Conservation (phyloP, 495 filamentous ascomycete species). For the Aspergillus asperescens region DNA sequence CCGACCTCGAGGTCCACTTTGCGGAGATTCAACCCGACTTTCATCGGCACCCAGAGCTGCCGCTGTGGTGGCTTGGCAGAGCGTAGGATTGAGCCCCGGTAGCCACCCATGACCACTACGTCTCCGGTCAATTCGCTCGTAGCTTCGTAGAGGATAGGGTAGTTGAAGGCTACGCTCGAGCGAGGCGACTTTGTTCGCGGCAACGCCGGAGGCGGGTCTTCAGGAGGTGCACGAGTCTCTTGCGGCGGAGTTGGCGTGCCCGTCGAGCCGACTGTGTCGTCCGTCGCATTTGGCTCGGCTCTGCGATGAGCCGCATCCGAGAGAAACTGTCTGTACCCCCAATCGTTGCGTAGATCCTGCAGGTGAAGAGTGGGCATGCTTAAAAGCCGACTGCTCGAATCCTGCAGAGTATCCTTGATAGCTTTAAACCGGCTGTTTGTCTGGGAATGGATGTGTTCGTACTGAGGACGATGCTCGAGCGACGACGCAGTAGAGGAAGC, state of each 20-base stretch:
- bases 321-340: slow-evolving; percentile 30
- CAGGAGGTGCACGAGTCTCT: not conserved
- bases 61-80: slow-evolving; percentile 77
- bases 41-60: slow-evolving; percentile 89
- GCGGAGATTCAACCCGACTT: slow-evolving; percentile 85
- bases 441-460: slow-evolving; percentile 66
- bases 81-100: slow-evolving; percentile 80
- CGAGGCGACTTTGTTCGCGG: slow-evolving; percentile 25
- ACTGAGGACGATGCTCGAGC: slow-evolving; percentile 79
- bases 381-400: slow-evolving; percentile 68
- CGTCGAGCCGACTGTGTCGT: not conserved
- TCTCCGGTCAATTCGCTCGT: slow-evolving; percentile 73
- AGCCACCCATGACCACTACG: slow-evolving; percentile 84
- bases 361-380: slow-evolving; percentile 53
- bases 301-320: slow-evolving; percentile 20
- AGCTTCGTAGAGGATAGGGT: slow-evolving; percentile 57
- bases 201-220: not conserved
- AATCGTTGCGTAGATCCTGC: slow-evolving; percentile 44
- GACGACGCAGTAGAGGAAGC: slow-evolving; percentile 72
- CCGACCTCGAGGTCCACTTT: slow-evolving; percentile 92
- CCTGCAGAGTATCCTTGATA: slow-evolving; percentile 80
- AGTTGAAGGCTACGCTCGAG: slow-evolving; percentile 24
- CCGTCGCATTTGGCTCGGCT: slow-evolving; percentile 11
- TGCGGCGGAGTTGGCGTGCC: not conserved
- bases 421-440: slow-evolving; percentile 87